Conservation (phyloP, 179 eudicot species). For the Spinacia oleracea region DNA sequence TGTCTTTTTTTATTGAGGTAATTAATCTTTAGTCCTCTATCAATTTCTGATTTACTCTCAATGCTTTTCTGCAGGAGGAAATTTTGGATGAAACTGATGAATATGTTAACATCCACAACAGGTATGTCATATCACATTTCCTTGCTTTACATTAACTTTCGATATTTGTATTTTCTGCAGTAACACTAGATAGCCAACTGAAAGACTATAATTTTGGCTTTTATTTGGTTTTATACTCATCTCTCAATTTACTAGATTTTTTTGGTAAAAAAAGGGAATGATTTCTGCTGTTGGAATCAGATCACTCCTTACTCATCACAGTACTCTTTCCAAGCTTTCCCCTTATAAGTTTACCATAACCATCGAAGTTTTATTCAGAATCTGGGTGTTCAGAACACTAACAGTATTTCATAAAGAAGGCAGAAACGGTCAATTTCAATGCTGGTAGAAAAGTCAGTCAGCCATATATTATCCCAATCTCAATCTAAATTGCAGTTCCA, state of each 20-base stretch:
- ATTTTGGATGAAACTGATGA: slow-evolving; percentile 98
- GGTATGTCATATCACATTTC: slow-evolving; percentile 40
- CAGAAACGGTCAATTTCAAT: no score
- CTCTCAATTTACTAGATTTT: not conserved
- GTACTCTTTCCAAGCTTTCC: no score
- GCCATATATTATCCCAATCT: no score
- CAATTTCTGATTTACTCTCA: slow-evolving; percentile 8
- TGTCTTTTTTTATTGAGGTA: not conserved
- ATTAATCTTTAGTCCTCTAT: not conserved
- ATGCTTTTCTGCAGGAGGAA: slow-evolving; percentile 71
- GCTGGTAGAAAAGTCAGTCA: no score
- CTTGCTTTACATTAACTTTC: slow-evolving; percentile 2
- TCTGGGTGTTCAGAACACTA: no score
- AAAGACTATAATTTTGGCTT: not conserved
- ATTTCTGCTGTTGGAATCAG: no score
- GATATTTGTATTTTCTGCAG: not conserved
- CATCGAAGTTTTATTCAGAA: no score
- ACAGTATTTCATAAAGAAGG: no score
- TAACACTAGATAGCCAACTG: not conserved
- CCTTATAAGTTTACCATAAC: no score
- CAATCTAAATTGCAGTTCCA: no score
- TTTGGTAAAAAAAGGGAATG: no score
- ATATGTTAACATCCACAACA: slow-evolving; percentile 94
- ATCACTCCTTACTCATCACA: no score
- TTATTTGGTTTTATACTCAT: not conserved